These are phyloP conservation scores for Zelopaecilomyces penicillatus DNA, from an alignment of 2,329 filamentous ascomycete genomes.

Conservation along the genomic window DNA sequence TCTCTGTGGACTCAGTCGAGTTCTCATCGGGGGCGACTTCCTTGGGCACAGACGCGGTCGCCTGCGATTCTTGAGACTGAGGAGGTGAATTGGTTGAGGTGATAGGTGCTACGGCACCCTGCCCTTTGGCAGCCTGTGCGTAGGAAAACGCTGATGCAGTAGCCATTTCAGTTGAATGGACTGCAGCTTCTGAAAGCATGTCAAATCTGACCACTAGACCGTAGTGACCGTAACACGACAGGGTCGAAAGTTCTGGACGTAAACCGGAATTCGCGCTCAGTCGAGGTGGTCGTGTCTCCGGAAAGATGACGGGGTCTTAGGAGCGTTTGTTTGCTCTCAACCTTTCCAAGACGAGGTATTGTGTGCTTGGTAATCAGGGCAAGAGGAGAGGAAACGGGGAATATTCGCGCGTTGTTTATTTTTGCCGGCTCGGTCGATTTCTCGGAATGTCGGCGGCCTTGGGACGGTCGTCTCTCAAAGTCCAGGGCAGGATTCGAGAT, in stretches of 20 bases:
- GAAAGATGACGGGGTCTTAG: neutral
- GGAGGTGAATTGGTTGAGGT: slow-evolving; percentile 15
- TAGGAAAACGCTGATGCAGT: slow-evolving; percentile 70
- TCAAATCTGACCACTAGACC: slow-evolving; percentile 14
- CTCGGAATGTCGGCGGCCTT: neutral
- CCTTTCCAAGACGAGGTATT: too few relatives aligned
- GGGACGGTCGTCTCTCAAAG: slow-evolving; percentile 10
- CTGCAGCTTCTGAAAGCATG: slow-evolving; percentile 20
- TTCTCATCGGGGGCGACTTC: slow-evolving; percentile 15
- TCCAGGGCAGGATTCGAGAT: slow-evolving; percentile 9
- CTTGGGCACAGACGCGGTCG: slow-evolving; percentile 20
- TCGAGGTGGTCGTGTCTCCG: slow-evolving; percentile 8
- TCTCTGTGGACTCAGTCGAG: slow-evolving; percentile 18
- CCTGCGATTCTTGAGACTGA: slow-evolving; percentile 20
- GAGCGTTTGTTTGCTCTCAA: too few relatives aligned
- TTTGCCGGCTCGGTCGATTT: neutral
- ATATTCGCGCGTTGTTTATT: too few relatives aligned
- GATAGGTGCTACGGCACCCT: slow-evolving; percentile 34
- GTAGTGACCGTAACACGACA: slow-evolving; percentile 12
- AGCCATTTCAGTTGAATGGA: slow-evolving; percentile 38
- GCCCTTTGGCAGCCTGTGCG: slow-evolving; percentile 87
- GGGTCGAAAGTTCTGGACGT: slow-evolving; percentile 6
- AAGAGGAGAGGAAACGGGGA: too few relatives aligned
- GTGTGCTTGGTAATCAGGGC: too few relatives aligned
- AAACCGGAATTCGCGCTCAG: slow-evolving; percentile 12